Percentiles rank a stretch among this genome's conserved stretches.
These are phyloP conservation scores for Pythium rhizo-oryzae DNA, from an alignment of 352 stramenopile species.

Conservation along the genomic window DNA sequence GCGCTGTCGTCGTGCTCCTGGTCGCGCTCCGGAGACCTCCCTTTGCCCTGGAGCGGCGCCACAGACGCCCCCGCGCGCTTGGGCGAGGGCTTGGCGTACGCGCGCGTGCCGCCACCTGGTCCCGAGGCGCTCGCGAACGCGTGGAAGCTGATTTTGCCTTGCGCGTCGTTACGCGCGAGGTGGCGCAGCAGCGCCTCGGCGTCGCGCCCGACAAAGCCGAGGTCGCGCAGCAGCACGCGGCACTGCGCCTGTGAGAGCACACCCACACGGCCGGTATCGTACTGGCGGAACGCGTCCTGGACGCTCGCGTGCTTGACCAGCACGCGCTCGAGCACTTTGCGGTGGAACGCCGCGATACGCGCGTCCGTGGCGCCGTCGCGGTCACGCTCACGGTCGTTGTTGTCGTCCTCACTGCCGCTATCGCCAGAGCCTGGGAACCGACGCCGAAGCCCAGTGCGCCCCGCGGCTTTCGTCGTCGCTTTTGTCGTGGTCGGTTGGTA, in stretches of 20 bases:
- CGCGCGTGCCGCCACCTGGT: neutral
- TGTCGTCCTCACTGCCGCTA: neutral
- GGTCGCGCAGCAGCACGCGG: slow-evolving; percentile 49
- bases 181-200: slow-evolving; percentile 51
- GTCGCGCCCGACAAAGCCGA: slow-evolving; percentile 55
- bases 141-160: slow-evolving; percentile 56
- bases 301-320: slow-evolving; percentile 54
- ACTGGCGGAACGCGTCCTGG: slow-evolving; percentile 70
- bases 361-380: neutral
- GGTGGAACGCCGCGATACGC: slow-evolving; percentile 48
- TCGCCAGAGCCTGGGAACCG: slow-evolving; percentile 2
- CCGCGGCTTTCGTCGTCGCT: neutral
- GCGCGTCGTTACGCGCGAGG: slow-evolving; percentile 33
- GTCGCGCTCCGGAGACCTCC: too few species aligned
- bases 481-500: neutral
- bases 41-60: too few species aligned
- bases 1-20: slow-evolving; percentile 23
- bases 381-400: neutral
- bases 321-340: slow-evolving; percentile 59
- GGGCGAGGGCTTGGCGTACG: slow-evolving; percentile 43
- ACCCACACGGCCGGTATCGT: slow-evolving; percentile 51
- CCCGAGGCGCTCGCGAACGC: slow-evolving; percentile 40
- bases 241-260: slow-evolving; percentile 55
- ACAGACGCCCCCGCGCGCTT: slow-evolving; percentile 38
- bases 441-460: neutral